phyloP scores from a whole-genome alignment of 176 grass and related monocot genomes.

The Eragrostis nindensis region DNA sequence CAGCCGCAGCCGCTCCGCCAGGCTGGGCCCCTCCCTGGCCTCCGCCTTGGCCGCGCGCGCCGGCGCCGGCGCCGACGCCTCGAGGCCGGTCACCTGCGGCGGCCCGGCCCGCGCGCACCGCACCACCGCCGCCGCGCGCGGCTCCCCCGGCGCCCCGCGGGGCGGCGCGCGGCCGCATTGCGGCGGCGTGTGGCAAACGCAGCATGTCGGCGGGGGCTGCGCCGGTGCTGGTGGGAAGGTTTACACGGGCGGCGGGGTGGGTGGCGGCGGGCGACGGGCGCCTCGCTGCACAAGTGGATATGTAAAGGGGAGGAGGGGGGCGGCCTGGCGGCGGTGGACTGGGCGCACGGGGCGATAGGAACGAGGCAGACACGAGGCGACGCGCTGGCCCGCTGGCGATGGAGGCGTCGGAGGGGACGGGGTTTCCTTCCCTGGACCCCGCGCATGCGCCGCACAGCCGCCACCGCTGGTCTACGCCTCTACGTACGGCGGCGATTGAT shows the following conservation, averaged over 20 bases:
- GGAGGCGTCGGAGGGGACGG: background rate
- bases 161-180: slow-evolving; percentile 49
- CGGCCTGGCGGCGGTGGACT: slow-evolving; percentile 13
- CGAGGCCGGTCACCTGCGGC: slow-evolving; percentile 35
- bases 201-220: no score
- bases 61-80: slow-evolving; percentile 37
- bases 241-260: slow-evolving; percentile 24
- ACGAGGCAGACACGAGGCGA: slow-evolving; percentile 43
- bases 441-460: background rate
- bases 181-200: slow-evolving; percentile 54
- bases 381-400: background rate
- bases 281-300: background rate
- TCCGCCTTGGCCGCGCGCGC: background rate
- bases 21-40: slow-evolving; percentile 28
- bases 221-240: no score
- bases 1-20: slow-evolving; percentile 75
- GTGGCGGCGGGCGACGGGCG: slow-evolving; percentile 10
- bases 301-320: background rate
- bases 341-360: slow-evolving; percentile 47
- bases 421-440: background rate
- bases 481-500: slow-evolving; percentile 11
- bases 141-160: slow-evolving; percentile 2
- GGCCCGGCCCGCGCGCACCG: slow-evolving; percentile 21
- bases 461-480: background rate
- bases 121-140: slow-evolving; percentile 12